A percentile compares a stretch with the other conserved stretches of the same genome.
phyloP scores from a whole-genome alignment of 306 rosid genomes.

The Gillenia trifoliata region DNA sequence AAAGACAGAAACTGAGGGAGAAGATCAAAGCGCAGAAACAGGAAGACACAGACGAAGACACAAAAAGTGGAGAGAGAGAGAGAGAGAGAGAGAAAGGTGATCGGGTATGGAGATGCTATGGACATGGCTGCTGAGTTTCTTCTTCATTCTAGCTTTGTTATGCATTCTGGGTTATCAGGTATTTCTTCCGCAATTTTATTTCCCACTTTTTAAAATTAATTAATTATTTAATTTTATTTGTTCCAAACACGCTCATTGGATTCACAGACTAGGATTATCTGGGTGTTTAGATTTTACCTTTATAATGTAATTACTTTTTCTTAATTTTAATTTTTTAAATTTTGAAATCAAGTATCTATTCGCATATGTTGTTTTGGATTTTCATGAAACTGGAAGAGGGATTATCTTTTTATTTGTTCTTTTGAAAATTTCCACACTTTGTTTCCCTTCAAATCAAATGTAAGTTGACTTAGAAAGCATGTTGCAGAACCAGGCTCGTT shows the following conservation, averaged over 20 bases:
- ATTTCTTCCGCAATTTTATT: background rate
- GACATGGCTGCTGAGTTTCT: conserved; percentile 60
- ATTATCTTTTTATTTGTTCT: background rate
- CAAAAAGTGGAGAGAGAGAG: background rate
- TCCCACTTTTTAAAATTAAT: background rate
- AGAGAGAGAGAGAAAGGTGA: conserved; percentile 6
- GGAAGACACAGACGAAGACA: background rate
- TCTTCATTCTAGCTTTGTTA: conserved; percentile 47
- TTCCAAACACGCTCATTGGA: background rate
- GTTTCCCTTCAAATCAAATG: background rate
- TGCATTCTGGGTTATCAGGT: conserved; percentile 72
- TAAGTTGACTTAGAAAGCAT: background rate
- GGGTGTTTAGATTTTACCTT: background rate
- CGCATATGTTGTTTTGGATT: background rate
- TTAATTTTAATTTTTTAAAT: background rate
- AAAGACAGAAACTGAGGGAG: background rate
- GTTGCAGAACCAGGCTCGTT: background rate
- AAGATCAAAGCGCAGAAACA: background rate
- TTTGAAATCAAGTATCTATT: background rate
- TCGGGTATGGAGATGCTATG: conserved; percentile 48
- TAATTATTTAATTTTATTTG: background rate
- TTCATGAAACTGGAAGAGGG: background rate
- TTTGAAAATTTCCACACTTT: background rate
- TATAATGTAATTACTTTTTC: background rate
- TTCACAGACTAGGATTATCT: conserved; percentile 7